These are phyloP conservation scores for Fusarium lyarnte DNA, from an alignment of 2,329 filamentous ascomycete species.

Conservation along the genomic window DNA sequence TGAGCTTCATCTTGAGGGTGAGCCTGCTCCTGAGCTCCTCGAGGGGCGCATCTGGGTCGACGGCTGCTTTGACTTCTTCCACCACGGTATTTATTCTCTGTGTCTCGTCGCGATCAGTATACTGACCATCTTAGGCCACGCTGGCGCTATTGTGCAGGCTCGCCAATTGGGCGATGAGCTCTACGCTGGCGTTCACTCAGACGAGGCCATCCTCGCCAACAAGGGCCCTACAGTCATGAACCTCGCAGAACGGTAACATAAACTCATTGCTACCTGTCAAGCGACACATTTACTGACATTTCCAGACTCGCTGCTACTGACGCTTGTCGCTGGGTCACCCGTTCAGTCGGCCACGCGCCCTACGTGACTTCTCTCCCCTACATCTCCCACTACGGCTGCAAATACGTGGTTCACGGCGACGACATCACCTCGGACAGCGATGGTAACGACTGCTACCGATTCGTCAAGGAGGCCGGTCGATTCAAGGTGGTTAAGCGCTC, in stretches of 20 bases:
- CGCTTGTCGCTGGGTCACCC: conserved; percentile 93
- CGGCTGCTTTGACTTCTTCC: conserved; percentile 99
- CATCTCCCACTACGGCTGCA: conserved; percentile 95
- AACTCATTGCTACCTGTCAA: neutral
- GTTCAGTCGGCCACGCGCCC: conserved; percentile 83
- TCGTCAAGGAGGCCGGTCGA: conserved; percentile 90
- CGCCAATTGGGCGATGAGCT: conserved; percentile 90
- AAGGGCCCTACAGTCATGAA: conserved; percentile 99
- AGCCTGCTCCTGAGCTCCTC: conserved; percentile 63
- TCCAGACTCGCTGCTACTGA: conserved; percentile 84
- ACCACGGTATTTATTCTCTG: conserved; percentile 73
- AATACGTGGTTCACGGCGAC: conserved; percentile 95
- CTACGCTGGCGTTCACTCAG: conserved; percentile 92
- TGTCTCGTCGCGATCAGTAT: accelerated
- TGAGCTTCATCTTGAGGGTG: conserved; percentile 49
- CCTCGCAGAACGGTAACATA: conserved; percentile 77
- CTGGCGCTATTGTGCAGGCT: conserved; percentile 95
- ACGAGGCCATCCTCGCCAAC: conserved; percentile 94
- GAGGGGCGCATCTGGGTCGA: conserved; percentile 94
- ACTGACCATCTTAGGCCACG: conserved; percentile 73
- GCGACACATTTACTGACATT: conserved; percentile 11
- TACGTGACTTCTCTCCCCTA: conserved; percentile 95
- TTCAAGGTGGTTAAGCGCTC: conserved; percentile 98
- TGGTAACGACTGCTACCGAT: conserved; percentile 97
- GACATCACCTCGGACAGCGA: conserved; percentile 95